Percentiles rank a stretch among this genome's conserved stretches.
These are phyloP conservation scores for Penicillium sp. DNA, from an alignment of 2,329 filamentous ascomycete genomes.

Conservation along the genomic window DNA sequence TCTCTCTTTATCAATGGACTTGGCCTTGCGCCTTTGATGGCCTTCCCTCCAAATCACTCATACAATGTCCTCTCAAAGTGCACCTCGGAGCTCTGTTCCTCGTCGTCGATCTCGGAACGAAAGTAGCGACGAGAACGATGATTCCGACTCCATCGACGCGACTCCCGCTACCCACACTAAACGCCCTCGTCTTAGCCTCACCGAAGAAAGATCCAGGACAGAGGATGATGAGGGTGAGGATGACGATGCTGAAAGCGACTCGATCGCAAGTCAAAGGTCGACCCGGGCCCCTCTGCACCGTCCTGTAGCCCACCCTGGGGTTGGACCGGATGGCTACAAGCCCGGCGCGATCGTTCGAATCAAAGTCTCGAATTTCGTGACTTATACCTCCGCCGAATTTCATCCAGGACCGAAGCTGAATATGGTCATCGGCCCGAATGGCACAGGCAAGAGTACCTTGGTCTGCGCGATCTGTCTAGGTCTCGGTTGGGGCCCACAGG, in stretches of 20 bases:
- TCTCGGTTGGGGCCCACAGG: conserved; percentile 74
- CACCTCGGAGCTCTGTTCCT: conserved; percentile 25
- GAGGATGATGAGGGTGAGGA: neutral
- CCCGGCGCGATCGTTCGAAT: conserved; percentile 89
- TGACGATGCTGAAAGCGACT: neutral
- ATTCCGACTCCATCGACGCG: neutral
- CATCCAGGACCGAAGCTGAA: conserved; percentile 89
- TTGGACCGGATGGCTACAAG: conserved; percentile 31
- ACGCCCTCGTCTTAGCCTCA: conserved; percentile 8
- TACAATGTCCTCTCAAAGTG: conserved; percentile 31
- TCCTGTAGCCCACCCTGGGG: conserved; percentile 9
- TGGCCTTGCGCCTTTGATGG: conserved; percentile 10
- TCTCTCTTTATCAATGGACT: conserved; percentile 6
- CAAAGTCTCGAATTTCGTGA: conserved; percentile 85
- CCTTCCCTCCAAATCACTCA: neutral
- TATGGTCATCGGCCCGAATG: conserved; percentile 99
- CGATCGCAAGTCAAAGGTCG: neutral
- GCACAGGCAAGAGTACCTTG: conserved; percentile 94
- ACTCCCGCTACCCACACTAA: conserved; percentile 3
- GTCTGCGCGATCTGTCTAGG: conserved; percentile 96
- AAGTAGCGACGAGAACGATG: conserved; percentile 17
- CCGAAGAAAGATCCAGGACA: neutral
- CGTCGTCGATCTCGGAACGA: conserved; percentile 33
- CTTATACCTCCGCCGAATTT: conserved; percentile 90
- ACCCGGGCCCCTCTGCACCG: conserved; percentile 2